A percentile compares a stretch with the other conserved stretches of the same genome.
Evolutionary conservation across 768 basidiomycete species (phyloP).

Genomic region (Lactarius akahatsu): DNA sequence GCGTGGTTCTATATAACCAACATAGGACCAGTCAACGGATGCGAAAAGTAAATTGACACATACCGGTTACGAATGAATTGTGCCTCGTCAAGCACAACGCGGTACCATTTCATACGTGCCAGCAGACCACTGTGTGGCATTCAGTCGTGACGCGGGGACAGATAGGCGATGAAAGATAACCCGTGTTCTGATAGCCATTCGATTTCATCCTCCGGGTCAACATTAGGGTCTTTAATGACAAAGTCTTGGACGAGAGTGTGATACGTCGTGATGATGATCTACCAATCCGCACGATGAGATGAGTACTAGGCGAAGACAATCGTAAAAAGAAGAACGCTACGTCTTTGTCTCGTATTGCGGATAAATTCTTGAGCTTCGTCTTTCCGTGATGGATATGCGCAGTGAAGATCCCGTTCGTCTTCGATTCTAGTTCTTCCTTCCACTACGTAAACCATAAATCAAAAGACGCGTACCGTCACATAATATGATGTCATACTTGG

Average conservation of each 20-base stretch:
- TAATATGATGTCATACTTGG: constrained; percentile 45
- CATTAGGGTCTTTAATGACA: constrained; percentile 45
- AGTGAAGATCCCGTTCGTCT: constrained; percentile 59
- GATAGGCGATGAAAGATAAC: constrained; percentile 34
- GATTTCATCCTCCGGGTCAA: constrained; percentile 47
- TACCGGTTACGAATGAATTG: constrained; percentile 72
- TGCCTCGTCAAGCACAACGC: constrained; percentile 76
- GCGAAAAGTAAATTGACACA: constrained; percentile 7
- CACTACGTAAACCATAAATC: constrained; percentile 43
- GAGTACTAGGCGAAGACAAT: background rate
- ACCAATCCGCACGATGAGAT: constrained; percentile 9
- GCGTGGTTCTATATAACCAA: constrained; percentile 44
- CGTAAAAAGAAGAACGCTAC: constrained; percentile 35
- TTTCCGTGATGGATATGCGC: constrained; percentile 73
- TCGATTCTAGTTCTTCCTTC: constrained; percentile 70
- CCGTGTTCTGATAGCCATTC: constrained; percentile 52
- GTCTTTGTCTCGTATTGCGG: constrained; percentile 52
- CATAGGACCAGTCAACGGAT: background rate
- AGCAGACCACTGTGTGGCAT: constrained; percentile 49
- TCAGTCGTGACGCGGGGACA: background rate
- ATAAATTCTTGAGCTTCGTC: constrained; percentile 58
- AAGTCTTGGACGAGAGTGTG: constrained; percentile 68
- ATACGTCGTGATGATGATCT: constrained; percentile 79
- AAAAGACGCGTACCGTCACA: background rate
- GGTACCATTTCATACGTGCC: constrained; percentile 60